A percentile compares a stretch with the other conserved stretches of the same genome.
Conservation (phyloP, 129 eudicot genomes). For the Solidago caesia region DNA sequence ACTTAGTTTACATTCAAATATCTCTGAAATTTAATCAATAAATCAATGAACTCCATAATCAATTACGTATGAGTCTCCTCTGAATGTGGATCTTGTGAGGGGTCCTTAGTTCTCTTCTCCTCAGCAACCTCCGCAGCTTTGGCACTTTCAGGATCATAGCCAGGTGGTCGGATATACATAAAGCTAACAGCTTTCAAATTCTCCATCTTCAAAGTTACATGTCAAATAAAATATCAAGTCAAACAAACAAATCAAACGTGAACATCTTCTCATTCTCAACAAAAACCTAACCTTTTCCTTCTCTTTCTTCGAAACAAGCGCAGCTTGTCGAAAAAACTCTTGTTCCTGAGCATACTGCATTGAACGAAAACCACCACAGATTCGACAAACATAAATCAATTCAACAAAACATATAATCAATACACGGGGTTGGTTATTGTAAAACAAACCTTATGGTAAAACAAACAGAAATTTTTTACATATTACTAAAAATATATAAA, state of each 20-base stretch:
- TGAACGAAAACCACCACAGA: neutral
- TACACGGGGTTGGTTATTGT: neutral
- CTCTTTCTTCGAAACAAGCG: constrained; percentile 89
- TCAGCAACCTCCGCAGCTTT: constrained; percentile 94
- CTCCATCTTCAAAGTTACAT: constrained; percentile 59
- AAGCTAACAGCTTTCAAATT: constrained; percentile 80
- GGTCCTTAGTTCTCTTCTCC: constrained; percentile 50
- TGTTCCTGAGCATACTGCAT: constrained; percentile 98
- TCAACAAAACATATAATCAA: neutral
- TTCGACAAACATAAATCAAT: neutral
- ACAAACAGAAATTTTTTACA: no score
- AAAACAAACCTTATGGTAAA: no score
- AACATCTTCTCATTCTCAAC: neutral
- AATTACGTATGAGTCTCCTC: constrained; percentile 53
- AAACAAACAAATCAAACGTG: constrained; percentile 16
- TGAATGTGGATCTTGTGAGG: constrained; percentile 44
- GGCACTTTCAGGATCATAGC: constrained; percentile 88
- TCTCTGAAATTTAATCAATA: neutral
- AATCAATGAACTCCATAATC: constrained; percentile 1
- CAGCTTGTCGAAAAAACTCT: constrained; percentile 88
- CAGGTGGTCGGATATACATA: constrained; percentile 20
- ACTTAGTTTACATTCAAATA: constrained; percentile 8
- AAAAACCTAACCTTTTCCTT: constrained; percentile 70
- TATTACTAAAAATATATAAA: no score
- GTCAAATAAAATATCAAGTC: constrained; percentile 22